phyloP scores from a whole-genome alignment of 2,329 filamentous ascomycete genomes.

The Aspergillus chevalieri region DNA sequence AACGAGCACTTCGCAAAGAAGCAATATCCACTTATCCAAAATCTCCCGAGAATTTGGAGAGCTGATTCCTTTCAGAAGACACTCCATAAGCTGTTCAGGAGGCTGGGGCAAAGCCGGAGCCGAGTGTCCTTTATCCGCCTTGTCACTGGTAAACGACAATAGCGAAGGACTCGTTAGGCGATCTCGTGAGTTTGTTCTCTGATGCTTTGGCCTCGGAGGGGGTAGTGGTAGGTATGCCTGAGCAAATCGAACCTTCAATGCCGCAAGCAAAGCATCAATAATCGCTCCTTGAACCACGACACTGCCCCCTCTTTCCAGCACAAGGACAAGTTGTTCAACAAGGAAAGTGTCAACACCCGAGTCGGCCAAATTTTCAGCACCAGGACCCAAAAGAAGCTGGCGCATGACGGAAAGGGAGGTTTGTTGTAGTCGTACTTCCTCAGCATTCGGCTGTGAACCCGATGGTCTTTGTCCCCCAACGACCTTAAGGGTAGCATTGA shows the following conservation, averaged over 20 bases:
- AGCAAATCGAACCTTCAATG: slow-evolving; percentile 57
- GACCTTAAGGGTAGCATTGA: slow-evolving; percentile 25
- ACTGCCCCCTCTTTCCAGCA: slow-evolving; percentile 54
- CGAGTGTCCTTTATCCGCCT: slow-evolving; percentile 31
- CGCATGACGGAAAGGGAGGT: slow-evolving; percentile 62
- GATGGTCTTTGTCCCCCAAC: slow-evolving; percentile 16
- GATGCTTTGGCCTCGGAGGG: slow-evolving; percentile 26
- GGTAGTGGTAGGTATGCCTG: slow-evolving; percentile 30
- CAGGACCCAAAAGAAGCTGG: slow-evolving; percentile 35
- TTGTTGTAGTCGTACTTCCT: slow-evolving; percentile 63
- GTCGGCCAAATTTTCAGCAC: slow-evolving; percentile 32
- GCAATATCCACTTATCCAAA: slow-evolving; percentile 85
- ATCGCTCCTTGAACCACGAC: slow-evolving; percentile 69
- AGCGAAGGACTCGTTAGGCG: slow-evolving; percentile 36
- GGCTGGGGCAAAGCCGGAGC: slow-evolving; percentile 33
- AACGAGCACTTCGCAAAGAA: slow-evolving; percentile 68
- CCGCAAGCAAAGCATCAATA: slow-evolving; percentile 69
- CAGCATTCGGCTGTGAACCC: slow-evolving; percentile 35
- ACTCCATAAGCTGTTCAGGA: slow-evolving; percentile 68
- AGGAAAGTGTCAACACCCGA: slow-evolving; percentile 62
- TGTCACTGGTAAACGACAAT: slow-evolving; percentile 42
- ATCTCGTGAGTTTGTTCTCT: slow-evolving; percentile 35
- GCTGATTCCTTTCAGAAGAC: slow-evolving; percentile 73
- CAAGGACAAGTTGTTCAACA: slow-evolving; percentile 60
- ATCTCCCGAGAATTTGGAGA: slow-evolving; percentile 67